phyloP scores from a whole-genome alignment of 176 grass and related monocot genomes.

The Hyparrhenia diplandra region DNA sequence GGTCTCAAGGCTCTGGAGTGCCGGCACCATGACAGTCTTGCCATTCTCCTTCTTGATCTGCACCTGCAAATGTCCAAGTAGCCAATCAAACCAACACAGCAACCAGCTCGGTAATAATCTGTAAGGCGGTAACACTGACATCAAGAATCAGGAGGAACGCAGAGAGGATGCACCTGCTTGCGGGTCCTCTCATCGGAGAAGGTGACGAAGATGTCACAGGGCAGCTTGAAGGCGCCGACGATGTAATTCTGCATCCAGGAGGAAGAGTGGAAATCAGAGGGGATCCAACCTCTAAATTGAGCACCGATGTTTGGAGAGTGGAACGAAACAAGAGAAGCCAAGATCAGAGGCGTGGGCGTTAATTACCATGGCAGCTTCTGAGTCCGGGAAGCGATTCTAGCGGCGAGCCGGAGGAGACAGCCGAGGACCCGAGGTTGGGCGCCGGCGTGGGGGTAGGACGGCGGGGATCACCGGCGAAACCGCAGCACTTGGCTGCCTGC shows the following conservation, averaged over 20 bases:
- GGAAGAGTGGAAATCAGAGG: conserved; percentile 1
- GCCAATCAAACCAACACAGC: not conserved
- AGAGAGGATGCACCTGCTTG: conserved; percentile 55
- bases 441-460: not conserved
- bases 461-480: conserved; percentile 8
- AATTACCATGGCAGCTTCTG: conserved; percentile 33
- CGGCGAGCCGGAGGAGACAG: not conserved
- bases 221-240: conserved; percentile 81
- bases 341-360: not conserved
- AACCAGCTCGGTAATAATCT: not conserved
- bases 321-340: not conserved
- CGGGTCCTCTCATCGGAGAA: conserved; percentile 74
- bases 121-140: not conserved
- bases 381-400: too few relatives aligned
- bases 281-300: too few relatives aligned
- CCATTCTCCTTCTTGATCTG: conserved; percentile 85
- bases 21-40: conserved; percentile 67
- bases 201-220: conserved; percentile 75
- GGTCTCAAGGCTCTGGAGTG: conserved; percentile 80
- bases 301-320: too few relatives aligned
- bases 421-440: not conserved
- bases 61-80: conserved; percentile 34
- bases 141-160: not conserved
- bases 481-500: not conserved
- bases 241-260: conserved; percentile 97